Conservation (phyloP, 345 rosid species). For the Raphanus raphanistrum region DNA sequence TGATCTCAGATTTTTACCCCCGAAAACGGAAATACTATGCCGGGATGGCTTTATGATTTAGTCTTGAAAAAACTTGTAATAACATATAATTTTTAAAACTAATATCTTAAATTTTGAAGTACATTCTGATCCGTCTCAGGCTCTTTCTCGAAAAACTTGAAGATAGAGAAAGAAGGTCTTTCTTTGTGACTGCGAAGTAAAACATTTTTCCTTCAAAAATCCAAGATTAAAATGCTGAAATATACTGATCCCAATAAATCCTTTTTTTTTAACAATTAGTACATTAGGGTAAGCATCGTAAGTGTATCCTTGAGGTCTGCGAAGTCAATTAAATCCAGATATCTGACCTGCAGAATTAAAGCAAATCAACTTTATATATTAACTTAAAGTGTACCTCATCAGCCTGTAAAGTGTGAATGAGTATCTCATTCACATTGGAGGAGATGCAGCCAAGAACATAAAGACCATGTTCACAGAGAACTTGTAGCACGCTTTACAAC, state of each 20-base stretch:
- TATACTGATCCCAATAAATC: neutral
- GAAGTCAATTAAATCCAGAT: constrained; percentile 16
- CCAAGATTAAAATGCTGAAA: neutral
- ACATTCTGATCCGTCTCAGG: neutral
- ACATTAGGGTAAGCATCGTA: constrained; percentile 1
- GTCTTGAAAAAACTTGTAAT: neutral
- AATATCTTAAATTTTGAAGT: neutral
- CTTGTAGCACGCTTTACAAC: too few species aligned
- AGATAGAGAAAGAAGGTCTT: neutral
- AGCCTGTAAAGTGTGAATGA: too few species aligned
- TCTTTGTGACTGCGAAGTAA: neutral
- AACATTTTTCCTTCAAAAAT: neutral
- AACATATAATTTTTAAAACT: neutral
- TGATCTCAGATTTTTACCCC: neutral
- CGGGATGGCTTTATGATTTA: neutral
- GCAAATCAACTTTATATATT: constrained; percentile 3
- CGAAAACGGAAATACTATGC: neutral
- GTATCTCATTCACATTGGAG: too few species aligned
- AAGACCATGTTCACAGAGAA: too few species aligned
- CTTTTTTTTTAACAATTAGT: neutral
- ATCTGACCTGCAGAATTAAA: constrained; percentile 24
- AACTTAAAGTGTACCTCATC: neutral
- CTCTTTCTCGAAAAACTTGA: neutral
- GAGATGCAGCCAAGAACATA: too few species aligned
- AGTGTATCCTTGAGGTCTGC: constrained; percentile 28